Evolutionary conservation across 2,329 filamentous ascomycete species (phyloP).

Genomic region (Lachnellula cervina): DNA sequence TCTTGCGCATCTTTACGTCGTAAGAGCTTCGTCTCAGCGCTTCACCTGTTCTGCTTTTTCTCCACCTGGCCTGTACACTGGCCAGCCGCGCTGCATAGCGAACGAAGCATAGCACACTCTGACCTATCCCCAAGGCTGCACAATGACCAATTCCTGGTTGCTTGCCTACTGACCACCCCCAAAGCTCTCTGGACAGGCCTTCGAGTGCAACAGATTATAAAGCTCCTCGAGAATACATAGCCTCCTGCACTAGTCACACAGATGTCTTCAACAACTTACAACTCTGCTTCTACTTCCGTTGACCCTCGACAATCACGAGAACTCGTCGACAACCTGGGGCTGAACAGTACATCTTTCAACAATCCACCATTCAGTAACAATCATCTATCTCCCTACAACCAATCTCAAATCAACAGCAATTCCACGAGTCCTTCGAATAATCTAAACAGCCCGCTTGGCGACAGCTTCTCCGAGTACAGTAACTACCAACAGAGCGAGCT

Average conservation of each 20-base stretch:
- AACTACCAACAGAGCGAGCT: constrained; percentile 28
- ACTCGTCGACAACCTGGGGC: constrained; percentile 18
- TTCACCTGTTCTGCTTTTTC: background rate
- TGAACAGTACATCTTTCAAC: constrained; percentile 20
- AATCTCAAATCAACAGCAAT: constrained; percentile 26
- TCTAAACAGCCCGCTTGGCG: constrained; percentile 24
- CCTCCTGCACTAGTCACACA: constrained; percentile 24
- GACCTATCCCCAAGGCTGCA: constrained; percentile 20
- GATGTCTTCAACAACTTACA: constrained; percentile 30
- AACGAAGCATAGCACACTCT: constrained; percentile 3
- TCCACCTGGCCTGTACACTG: background rate
- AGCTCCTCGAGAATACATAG: constrained; percentile 23
- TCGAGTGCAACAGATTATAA: constrained; percentile 17
- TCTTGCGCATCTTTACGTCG: background rate
- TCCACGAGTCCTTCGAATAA: constrained; percentile 28
- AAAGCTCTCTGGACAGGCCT: constrained; percentile 15
- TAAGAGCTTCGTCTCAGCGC: background rate
- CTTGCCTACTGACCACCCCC: constrained; percentile 20
- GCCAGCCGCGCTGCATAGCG: constrained; percentile 11
- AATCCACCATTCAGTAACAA: constrained; percentile 18
- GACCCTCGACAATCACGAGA: constrained; percentile 23
- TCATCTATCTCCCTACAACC: constrained; percentile 26
- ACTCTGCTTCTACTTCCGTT: constrained; percentile 21
- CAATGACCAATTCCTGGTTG: constrained; percentile 25
- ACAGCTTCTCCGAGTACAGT: constrained; percentile 28